Percentiles rank a stretch among this genome's conserved stretches.
phyloP scores from a whole-genome alignment of 1,284 basidiomycete genomes.

The Phlebopus sp. region DNA sequence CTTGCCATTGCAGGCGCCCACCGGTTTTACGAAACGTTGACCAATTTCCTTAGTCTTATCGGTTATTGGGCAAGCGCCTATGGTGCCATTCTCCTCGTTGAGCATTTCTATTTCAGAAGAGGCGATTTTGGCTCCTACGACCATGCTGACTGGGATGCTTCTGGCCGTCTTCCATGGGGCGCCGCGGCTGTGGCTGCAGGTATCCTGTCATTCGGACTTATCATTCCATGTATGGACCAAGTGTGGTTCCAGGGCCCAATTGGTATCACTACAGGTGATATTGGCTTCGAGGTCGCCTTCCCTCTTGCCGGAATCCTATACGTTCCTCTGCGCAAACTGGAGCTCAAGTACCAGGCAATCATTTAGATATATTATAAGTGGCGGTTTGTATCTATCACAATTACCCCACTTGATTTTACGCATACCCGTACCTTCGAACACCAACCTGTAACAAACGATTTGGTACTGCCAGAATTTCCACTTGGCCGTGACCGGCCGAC shows the following conservation, averaged over 20 bases:
- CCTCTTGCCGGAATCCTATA: slow-evolving; percentile 52
- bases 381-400: slow-evolving; percentile 10
- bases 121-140: slow-evolving; percentile 52
- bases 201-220: slow-evolving; percentile 49
- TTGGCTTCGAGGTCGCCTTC: slow-evolving; percentile 76
- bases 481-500: too few species aligned
- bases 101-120: slow-evolving; percentile 63
- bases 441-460: not conserved
- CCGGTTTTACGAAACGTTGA: slow-evolving; percentile 61
- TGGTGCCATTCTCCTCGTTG: slow-evolving; percentile 55
- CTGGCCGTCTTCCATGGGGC: slow-evolving; percentile 59
- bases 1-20: slow-evolving; percentile 68
- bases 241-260: slow-evolving; percentile 74
- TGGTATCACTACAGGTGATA: slow-evolving; percentile 66
- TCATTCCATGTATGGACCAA: slow-evolving; percentile 71
- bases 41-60: slow-evolving; percentile 71
- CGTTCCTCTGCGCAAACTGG: slow-evolving; percentile 51
- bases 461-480: not conserved
- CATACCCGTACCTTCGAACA: not conserved
- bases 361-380: slow-evolving; percentile 10
- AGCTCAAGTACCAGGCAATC: slow-evolving; percentile 35
- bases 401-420: not conserved
- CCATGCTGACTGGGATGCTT: slow-evolving; percentile 51
- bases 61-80: slow-evolving; percentile 70
- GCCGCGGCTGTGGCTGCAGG: slow-evolving; percentile 56